phyloP scores from a whole-genome alignment of 306 rosid genomes.

The Clitoria ternatea region DNA sequence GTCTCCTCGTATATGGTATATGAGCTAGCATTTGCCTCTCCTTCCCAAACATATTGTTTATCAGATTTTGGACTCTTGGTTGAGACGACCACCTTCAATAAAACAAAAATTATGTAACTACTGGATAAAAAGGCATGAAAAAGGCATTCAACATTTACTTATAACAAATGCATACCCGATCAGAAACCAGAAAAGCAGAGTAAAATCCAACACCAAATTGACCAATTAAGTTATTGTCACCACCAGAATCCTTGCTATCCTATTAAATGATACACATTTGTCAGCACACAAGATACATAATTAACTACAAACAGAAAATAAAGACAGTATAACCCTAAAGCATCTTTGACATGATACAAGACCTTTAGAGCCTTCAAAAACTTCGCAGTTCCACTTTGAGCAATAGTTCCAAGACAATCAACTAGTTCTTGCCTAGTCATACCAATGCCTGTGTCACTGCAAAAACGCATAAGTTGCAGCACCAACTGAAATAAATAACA shows the following conservation, averaged over 20 bases:
- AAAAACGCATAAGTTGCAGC: slow-evolving; percentile 16
- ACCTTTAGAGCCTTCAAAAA: slow-evolving; percentile 92
- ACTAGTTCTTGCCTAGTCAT: slow-evolving; percentile 89
- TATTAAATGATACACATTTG: slow-evolving; percentile 35
- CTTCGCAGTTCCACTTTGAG: slow-evolving; percentile 98
- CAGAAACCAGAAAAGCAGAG: slow-evolving; percentile 86
- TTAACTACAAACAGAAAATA: not conserved
- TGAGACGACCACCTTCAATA: slow-evolving; percentile 80
- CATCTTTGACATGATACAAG: not conserved
- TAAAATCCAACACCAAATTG: slow-evolving; percentile 98
- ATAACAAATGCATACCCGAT: slow-evolving; percentile 51
- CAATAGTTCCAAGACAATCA: slow-evolving; percentile 98
- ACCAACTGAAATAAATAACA: not conserved
- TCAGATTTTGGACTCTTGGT: slow-evolving; percentile 87
- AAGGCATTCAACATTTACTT: not conserved
- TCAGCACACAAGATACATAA: slow-evolving; percentile 20
- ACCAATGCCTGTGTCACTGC: slow-evolving; percentile 93
- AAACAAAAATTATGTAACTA: slow-evolving; percentile 18
- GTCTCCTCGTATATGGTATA: slow-evolving; percentile 87
- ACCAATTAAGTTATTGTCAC: slow-evolving; percentile 86
- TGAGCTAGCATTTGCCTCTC: slow-evolving; percentile 94
- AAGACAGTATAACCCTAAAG: not conserved
- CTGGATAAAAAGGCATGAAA: not conserved
- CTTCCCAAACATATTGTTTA: slow-evolving; percentile 95
- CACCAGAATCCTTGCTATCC: slow-evolving; percentile 89